Evolutionary conservation across 2,329 filamentous ascomycete species (phyloP).

Genomic region (Fusarium nurragi): DNA sequence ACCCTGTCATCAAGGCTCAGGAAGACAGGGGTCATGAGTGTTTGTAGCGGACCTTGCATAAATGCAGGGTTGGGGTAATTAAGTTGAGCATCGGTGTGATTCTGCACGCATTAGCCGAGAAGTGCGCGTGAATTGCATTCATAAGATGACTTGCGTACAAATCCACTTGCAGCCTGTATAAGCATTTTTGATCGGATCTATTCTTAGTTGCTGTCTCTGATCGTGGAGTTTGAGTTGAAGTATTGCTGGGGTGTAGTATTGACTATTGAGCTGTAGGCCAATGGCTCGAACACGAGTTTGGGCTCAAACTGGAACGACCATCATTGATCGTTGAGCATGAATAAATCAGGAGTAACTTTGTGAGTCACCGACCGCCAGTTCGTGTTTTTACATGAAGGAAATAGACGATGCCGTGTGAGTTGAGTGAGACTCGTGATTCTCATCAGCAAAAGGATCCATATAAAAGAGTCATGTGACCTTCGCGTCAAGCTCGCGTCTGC

Average conservation of each 20-base stretch:
- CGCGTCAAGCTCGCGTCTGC: conserved; percentile 43
- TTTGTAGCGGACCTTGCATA: conserved; percentile 31
- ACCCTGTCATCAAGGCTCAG: conserved; percentile 15
- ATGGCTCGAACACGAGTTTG: background rate
- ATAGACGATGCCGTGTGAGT: background rate
- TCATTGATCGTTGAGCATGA: background rate
- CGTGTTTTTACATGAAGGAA: background rate
- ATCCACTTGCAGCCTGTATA: background rate
- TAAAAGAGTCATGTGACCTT: conserved; percentile 46
- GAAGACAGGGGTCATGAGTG: conserved; percentile 15
- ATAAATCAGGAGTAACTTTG: background rate
- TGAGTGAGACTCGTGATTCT: background rate
- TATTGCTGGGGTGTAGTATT: background rate
- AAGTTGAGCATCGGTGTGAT: conserved; percentile 25
- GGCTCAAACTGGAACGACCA: background rate
- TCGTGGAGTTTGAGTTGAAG: background rate
- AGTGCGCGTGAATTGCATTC: conserved; percentile 11
- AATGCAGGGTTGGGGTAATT: conserved; percentile 30
- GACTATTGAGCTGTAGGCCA: background rate
- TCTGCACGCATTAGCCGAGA: background rate
- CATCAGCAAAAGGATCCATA: background rate
- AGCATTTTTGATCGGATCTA: background rate
- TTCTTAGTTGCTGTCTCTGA: background rate
- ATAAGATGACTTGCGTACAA: conserved; percentile 10
- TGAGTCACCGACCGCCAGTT: background rate